A percentile compares a stretch with the other conserved stretches of the same genome.
phyloP scores from a whole-genome alignment of 2,329 filamentous ascomycete genomes.

The Thelonectria discophora region DNA sequence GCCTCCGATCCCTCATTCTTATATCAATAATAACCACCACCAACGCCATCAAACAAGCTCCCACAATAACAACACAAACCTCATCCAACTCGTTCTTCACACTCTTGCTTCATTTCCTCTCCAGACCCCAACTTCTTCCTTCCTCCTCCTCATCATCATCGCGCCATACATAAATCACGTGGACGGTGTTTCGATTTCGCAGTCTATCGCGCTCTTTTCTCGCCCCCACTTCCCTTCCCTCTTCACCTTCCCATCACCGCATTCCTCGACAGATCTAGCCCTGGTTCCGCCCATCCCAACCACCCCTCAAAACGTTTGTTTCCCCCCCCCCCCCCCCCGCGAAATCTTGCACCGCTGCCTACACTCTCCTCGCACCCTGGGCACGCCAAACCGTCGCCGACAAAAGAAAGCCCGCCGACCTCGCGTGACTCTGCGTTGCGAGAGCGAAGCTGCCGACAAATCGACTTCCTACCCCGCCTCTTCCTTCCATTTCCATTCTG shows the following conservation, averaged over 20 bases:
- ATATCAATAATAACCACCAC: constrained; percentile 3
- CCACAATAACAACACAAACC: not conserved
- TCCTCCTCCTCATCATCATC: not conserved
- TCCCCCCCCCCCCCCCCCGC: no score
- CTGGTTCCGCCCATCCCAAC: constrained; percentile 25
- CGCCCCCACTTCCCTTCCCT: constrained; percentile 12
- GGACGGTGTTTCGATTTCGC: not conserved
- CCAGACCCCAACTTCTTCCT: not conserved
- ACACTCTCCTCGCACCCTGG: constrained; percentile 21
- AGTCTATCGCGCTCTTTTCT: constrained; percentile 10
- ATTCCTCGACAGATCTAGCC: constrained; percentile 24
- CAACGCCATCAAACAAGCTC: constrained; percentile 1
- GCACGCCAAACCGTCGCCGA: constrained; percentile 34
- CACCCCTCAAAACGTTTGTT: constrained; percentile 34
- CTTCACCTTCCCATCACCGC: constrained; percentile 20
- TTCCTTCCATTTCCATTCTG: not conserved
- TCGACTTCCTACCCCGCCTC: not conserved
- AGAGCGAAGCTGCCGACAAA: not conserved
- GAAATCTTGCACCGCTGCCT: constrained; percentile 38
- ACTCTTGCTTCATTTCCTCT: not conserved
- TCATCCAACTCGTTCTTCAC: not conserved
- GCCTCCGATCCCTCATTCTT: constrained; percentile 16
- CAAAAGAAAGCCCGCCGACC: constrained; percentile 31
- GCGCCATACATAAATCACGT: not conserved
- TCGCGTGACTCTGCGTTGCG: constrained; percentile 35